Conservation (phyloP, 306 rosid genomes). For the Cicer cuneatum region DNA sequence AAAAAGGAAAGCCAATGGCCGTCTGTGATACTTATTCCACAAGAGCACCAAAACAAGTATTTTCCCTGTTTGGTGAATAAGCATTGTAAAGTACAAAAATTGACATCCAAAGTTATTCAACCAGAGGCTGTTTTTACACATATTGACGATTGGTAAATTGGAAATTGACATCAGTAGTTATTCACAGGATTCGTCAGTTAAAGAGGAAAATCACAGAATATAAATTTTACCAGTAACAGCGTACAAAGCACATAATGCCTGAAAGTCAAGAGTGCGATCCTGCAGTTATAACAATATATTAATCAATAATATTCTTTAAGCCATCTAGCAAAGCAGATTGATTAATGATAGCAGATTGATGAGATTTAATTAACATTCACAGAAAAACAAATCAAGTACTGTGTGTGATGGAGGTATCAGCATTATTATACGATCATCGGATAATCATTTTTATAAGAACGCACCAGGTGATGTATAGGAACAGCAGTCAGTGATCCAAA, state of each 20-base stretch:
- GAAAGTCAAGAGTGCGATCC: conserved; percentile 96
- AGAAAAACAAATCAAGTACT: conserved; percentile 21
- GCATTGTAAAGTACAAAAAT: not conserved
- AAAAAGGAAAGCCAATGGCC: not conserved
- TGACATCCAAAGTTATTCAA: not conserved
- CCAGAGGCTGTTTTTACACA: not conserved
- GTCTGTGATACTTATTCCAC: not conserved
- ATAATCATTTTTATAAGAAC: conserved; percentile 24
- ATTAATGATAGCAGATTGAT: conserved; percentile 3
- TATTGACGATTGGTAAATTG: conserved; percentile 12
- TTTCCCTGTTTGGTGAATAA: conserved; percentile 19
- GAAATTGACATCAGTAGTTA: conserved; percentile 22
- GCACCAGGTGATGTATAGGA: conserved; percentile 96
- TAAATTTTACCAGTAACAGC: conserved; percentile 81
- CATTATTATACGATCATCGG: conserved; percentile 28
- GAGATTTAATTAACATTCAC: conserved; percentile 29
- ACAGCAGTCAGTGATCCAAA: conserved; percentile 94
- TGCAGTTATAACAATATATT: conserved; percentile 51
- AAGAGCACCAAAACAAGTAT: not conserved
- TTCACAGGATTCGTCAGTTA: conserved; percentile 17
- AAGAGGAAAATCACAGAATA: conserved; percentile 18
- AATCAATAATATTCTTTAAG: conserved; percentile 7
- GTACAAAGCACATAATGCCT: conserved; percentile 87
- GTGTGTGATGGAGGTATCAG: conserved; percentile 10
- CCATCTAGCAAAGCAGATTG: conserved; percentile 52